Percentiles rank a stretch among this genome's conserved stretches.
Evolutionary conservation across 371 early-diverging fungal genomes (phyloP).

Genomic region (Apophysomyces elegans): DNA sequence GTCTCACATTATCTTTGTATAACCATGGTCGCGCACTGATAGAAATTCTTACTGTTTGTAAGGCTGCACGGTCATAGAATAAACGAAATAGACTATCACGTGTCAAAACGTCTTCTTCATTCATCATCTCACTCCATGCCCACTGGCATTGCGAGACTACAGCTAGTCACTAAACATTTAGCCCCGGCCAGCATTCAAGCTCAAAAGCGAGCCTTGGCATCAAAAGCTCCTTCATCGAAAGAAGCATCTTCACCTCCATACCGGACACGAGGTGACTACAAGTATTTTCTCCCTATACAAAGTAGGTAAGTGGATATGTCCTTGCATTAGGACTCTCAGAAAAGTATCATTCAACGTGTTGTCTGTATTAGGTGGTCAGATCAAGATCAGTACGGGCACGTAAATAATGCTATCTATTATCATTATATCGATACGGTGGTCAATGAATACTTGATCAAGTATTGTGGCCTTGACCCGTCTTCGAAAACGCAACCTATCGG

Average conservation of each 20-base stretch:
- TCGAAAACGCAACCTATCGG: slow-evolving; percentile 52
- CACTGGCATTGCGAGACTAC: not conserved
- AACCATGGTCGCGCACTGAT: no score
- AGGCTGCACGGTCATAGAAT: no score
- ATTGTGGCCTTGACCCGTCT: slow-evolving; percentile 50
- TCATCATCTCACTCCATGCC: not conserved
- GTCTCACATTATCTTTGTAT: no score
- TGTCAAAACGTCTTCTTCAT: not conserved
- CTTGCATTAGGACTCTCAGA: no score
- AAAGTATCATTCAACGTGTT: not conserved
- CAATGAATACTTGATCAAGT: slow-evolving; percentile 58
- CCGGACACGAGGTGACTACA: slow-evolving; percentile 37
- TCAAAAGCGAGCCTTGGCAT: not conserved
- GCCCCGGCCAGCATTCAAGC: not conserved
- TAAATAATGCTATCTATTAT: slow-evolving; percentile 67
- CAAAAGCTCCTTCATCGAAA: not conserved
- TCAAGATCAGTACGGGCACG: slow-evolving; percentile 67
- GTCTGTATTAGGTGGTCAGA: slow-evolving; percentile 53
- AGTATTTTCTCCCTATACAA: slow-evolving; percentile 50
- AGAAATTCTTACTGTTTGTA: no score
- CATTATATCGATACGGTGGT: slow-evolving; percentile 65
- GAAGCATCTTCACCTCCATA: not conserved
- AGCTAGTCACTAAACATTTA: not conserved
- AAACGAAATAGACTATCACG: not conserved
- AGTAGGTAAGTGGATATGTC: slow-evolving; percentile 27